Evolutionary conservation across 2,329 filamentous ascomycete genomes (phyloP).

Genomic region (Cladobotryum mycophilum): DNA sequence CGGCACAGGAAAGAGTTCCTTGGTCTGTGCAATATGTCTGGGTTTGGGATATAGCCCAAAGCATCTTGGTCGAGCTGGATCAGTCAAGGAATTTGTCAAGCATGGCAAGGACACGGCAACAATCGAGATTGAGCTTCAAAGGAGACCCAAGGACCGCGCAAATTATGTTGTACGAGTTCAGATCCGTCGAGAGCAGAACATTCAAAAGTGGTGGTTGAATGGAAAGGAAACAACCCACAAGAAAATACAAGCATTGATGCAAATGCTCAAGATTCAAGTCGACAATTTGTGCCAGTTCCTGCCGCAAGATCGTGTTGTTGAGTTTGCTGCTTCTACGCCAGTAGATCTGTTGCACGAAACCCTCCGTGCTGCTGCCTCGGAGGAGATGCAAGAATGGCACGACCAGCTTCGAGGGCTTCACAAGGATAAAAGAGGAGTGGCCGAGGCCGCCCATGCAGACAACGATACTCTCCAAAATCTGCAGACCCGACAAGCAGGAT

Average conservation of each 20-base stretch:
- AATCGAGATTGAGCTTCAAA: slow-evolving; percentile 87
- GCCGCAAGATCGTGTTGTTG: slow-evolving; percentile 90
- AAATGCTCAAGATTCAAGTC: slow-evolving; percentile 79
- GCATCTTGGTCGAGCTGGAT: slow-evolving; percentile 78
- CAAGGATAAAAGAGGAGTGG: slow-evolving; percentile 57
- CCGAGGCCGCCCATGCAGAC: slow-evolving; percentile 52
- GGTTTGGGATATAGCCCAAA: slow-evolving; percentile 79
- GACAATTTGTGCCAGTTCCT: slow-evolving; percentile 98
- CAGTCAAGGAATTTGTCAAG: slow-evolving; percentile 87
- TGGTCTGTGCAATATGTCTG: slow-evolving; percentile 94
- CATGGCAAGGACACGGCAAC: slow-evolving; percentile 70
- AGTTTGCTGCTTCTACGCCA: slow-evolving; percentile 80
- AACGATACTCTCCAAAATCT: slow-evolving; percentile 59
- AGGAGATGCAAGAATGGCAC: slow-evolving; percentile 76
- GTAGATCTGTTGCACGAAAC: slow-evolving; percentile 80
- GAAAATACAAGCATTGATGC: slow-evolving; percentile 60
- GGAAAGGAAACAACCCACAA: slow-evolving; percentile 56
- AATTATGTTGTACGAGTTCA: slow-evolving; percentile 71
- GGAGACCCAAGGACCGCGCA: slow-evolving; percentile 45
- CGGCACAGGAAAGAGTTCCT: slow-evolving; percentile 92
- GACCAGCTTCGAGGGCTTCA: slow-evolving; percentile 65
- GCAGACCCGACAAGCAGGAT: slow-evolving; percentile 65
- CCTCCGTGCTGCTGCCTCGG: slow-evolving; percentile 76
- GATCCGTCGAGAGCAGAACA: slow-evolving; percentile 79
- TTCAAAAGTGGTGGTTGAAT: slow-evolving; percentile 72